Base-by-base conservation (phyloP, 768 basidiomycete species). In the Podaxis rugospora region DNA sequence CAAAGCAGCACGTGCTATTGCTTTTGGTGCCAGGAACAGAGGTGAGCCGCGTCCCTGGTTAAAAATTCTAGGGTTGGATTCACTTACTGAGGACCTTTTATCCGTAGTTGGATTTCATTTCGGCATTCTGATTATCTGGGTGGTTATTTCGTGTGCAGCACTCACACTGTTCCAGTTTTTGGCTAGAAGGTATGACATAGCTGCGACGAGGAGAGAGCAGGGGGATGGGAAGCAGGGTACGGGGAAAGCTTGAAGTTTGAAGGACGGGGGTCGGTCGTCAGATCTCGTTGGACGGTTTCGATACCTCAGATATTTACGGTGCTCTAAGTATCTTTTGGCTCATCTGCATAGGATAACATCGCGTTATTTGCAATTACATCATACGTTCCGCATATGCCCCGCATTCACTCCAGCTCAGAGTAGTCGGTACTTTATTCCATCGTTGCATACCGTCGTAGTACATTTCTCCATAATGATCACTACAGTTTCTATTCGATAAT, bases 71-170 rank as follows among this genome's bases (percentile, higher is more conserved):
- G 16, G 44, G 10, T 23, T 10, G 39, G 40, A 25, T 37, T 40
- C n/a, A n/a, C 5, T 21, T 37, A n/a, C 3, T 5, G n/a, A 28
- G 27, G 27, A 6, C 42, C 16, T 18, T 44, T 44, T 5, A 44
- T 44, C 18, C 13, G 13, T 60, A 87, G 87, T 89, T 11, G 87
- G 85, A 1, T 62, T 82, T 59, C 85, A 86, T 64, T 86, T 88
- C 64, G 85, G 83, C 13, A 72, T 89, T 2, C 76, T 86, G 18
- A 66, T 88, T 49, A 80, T 64, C 0, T 88, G 87, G 87, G 73
- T 79, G 1, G 68, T 67, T 2, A 69, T 88, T 18, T 87, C 87
- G 2, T 81, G 80, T 65, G 68, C 82, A 27, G 81, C 84, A 2
- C 70, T 88, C 1, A 73, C 79, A 3, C 56, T 83, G 10, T 74